phyloP scores from a whole-genome alignment of 2,329 filamentous ascomycete genomes.

The Ilyonectria robusta region DNA sequence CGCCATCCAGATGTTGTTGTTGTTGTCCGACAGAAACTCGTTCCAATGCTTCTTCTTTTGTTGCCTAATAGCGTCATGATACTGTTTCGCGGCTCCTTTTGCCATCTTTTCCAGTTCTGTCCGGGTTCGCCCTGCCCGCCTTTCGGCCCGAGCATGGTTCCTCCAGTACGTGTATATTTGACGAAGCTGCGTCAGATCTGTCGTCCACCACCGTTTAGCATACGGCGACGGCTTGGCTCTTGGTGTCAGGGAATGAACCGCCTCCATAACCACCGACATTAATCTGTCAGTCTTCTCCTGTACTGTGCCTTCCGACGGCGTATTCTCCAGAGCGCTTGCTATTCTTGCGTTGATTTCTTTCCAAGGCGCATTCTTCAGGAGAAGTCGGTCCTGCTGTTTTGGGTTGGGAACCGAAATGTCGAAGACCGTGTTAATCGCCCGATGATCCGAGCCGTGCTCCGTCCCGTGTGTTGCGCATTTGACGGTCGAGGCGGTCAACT shows the following conservation, averaged over 20 bases:
- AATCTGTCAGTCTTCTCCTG: slow-evolving; percentile 19
- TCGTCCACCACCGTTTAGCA: slow-evolving; percentile 50
- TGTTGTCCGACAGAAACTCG: too few species aligned
- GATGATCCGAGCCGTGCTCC: slow-evolving; percentile 4
- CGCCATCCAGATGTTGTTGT: too few species aligned
- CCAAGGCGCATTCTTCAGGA: slow-evolving; percentile 28
- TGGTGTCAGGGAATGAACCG: too few species aligned
- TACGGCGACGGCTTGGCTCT: too few species aligned
- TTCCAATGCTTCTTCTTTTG: slow-evolving; percentile 43
- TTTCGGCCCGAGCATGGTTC: slow-evolving; percentile 42
- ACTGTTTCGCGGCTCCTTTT: slow-evolving; percentile 41
- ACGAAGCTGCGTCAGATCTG: slow-evolving; percentile 47
- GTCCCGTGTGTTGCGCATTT: background rate
- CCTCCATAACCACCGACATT: too few species aligned
- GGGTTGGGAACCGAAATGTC: background rate
- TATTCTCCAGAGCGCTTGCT: slow-evolving; percentile 12
- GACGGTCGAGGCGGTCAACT: slow-evolving; percentile 28
- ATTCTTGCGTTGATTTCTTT: slow-evolving; percentile 29
- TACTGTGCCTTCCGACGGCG: slow-evolving; percentile 14
- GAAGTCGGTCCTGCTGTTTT: background rate
- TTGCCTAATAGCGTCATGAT: slow-evolving; percentile 45
- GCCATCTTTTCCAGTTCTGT: slow-evolving; percentile 38
- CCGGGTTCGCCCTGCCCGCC: slow-evolving; percentile 25
- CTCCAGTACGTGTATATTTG: slow-evolving; percentile 48
- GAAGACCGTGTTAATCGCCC: slow-evolving; percentile 40